Evolutionary conservation across 2,329 filamentous ascomycete species (phyloP), one percentile per base, ranked within the genome.

Genomic region (Ascochyta pisi): DNA sequence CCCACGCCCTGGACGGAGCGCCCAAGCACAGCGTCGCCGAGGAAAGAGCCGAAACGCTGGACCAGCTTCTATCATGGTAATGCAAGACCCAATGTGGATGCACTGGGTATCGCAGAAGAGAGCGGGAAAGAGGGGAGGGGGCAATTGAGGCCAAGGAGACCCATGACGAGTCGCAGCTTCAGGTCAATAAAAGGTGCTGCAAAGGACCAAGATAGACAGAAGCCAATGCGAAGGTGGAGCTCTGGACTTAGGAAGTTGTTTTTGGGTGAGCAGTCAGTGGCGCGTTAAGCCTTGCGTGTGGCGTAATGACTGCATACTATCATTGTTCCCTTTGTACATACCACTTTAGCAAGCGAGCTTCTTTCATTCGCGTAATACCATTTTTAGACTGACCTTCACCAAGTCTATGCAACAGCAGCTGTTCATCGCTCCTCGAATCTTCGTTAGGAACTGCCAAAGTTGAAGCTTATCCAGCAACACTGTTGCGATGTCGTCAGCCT

Each of bases 181-280:
- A 47, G 53, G 13, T 47, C 42, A 3, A 56, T 56, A 2, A 51
- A n/a, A n/a, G 26, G 53, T 12, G 53, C 53, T 31, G 53, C 53
- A 15, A 51, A 51, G 33, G 53, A 51, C 8, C 53, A 56, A 38
- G 53, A 56, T 13, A 37, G 42, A 23, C 40, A 50, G 42, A 65
- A 63, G 29, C 44, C 58, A 9, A 65, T 56, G 42, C 61, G 62
- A 29, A 63, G 57, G 34, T 69, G 66, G 66, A 67, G 65, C 45
- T 60, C 57, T 1, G 60, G 66, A 9, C 24, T 70, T 44, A 61
- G 55, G 39, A 65, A 55, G 50, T 45, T 69, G 44, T 69, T 70
- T 33, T 31, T 47, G 31, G 42, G 53, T 6, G 47, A 56, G 47
- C 31, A 31, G n/a, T 27, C 42, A 6, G 42, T 24, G 33, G 16